Evolutionary conservation across 148 eudicot species (phyloP), one percentile per base, ranked within the genome.

Genomic region (Silene conica): DNA sequence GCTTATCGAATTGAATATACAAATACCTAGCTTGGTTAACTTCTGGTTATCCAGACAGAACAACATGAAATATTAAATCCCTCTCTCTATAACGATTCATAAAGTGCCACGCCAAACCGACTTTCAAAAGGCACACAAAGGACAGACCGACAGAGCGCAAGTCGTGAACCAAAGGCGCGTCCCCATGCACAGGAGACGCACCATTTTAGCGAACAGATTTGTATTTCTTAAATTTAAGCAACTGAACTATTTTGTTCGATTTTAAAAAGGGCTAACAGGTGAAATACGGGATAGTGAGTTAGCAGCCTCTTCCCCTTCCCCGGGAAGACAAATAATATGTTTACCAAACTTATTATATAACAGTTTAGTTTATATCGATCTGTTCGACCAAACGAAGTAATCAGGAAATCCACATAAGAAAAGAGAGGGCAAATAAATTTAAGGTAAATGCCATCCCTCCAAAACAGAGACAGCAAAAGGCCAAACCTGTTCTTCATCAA

Each of bases 401-500:
- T 4, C 67, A 58, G 16, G 43, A 67, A 26, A 63, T 3, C 19
- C 16, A 46, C 34, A 25, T 72, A 52, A 20, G 50, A 20, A 74
- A 46, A 56, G 15, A 70, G 6, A 23, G 8, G 8, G 71, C 23
- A 67, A 46, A 76, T 26, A 61, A 26, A 66, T 19, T 20, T 15
- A 20, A 80, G 22, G n/a, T 58, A 73, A 41, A 66, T 78, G 25
- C 38, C 55, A 14, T 55, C 34, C 63, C 9, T 63, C 69, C n/a
- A 79, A 41, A 5, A 21, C 8, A 67, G 16, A 16, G 20, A 46
- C 52, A 74, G 56, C 63, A 59, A 58, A 77, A 83, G 64, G 23
- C 18, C 82, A 78, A 77, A 94, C 98, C 98, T 94, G 98, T 85
- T 94, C 98, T 79, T 94, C 98, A 76, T 94, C 98, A 82, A 94